These are phyloP conservation scores for Botryobasidium botryosum DNA, from an alignment of 768 basidiomycete genomes.

Conservation along the genomic window DNA sequence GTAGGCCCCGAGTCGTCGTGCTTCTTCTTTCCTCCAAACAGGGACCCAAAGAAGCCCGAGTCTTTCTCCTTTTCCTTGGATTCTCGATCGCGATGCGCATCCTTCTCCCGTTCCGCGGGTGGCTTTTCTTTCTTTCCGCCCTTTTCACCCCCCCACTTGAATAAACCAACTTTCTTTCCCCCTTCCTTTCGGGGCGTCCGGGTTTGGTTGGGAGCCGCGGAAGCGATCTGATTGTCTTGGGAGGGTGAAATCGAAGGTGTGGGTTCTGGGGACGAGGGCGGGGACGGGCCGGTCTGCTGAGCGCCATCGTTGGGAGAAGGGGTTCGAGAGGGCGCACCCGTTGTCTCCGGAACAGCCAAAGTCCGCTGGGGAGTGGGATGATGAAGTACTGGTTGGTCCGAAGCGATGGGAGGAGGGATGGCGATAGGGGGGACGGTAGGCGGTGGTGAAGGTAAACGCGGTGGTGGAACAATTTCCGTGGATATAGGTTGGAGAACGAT, in stretches of 20 bases:
- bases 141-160: slow-evolving; percentile 57
- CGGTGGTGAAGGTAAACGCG: neutral
- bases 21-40: slow-evolving; percentile 82
- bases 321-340: slow-evolving; percentile 12
- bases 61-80: slow-evolving; percentile 47
- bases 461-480: no score
- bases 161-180: slow-evolving; percentile 48
- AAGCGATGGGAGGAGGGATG: neutral
- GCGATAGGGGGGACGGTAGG: neutral
- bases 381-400: slow-evolving; percentile 30
- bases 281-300: slow-evolving; percentile 4
- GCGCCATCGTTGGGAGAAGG: slow-evolving; percentile 13
- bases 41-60: slow-evolving; percentile 77
- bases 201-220: slow-evolving; percentile 20
- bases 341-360: slow-evolving; percentile 22
- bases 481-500: slow-evolving; percentile 4
- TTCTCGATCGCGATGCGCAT: slow-evolving; percentile 14
- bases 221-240: slow-evolving; percentile 28
- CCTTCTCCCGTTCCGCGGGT: slow-evolving; percentile 11
- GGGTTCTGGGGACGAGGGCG: slow-evolving; percentile 7
- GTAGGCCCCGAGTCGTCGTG: slow-evolving; percentile 41
- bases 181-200: slow-evolving; percentile 33
- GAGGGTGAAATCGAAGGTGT: slow-evolving; percentile 8
- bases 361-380: slow-evolving; percentile 51
- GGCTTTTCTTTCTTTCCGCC: slow-evolving; percentile 37